These are phyloP conservation scores for Alnus rubra DNA, from an alignment of 306 rosid genomes.

Conservation along the genomic window DNA sequence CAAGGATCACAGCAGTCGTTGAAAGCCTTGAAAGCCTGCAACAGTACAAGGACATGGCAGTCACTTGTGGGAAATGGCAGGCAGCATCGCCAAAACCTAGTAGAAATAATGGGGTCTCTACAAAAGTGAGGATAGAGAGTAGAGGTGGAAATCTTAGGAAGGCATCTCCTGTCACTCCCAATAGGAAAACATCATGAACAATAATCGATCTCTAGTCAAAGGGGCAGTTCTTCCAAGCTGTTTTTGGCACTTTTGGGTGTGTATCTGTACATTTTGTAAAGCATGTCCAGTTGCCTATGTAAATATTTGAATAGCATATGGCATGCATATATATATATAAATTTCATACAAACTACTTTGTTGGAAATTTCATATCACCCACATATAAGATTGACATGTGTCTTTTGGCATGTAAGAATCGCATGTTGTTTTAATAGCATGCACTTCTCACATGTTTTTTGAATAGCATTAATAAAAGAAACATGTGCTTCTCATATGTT, in stretches of 20 bases:
- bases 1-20: slow-evolving; percentile 72
- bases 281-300: slow-evolving; percentile 32
- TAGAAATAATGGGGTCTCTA: slow-evolving; percentile 48
- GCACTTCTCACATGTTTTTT: no score
- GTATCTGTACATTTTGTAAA: background rate
- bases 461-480: no score
- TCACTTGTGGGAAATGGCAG: slow-evolving; percentile 81
- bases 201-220: background rate
- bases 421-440: no score
- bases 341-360: no score
- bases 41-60: slow-evolving; percentile 86
- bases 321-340: slow-evolving; percentile 20
- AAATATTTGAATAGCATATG: slow-evolving; percentile 30
- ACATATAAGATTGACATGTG: no score
- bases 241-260: background rate
- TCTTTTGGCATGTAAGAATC: no score
- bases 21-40: slow-evolving; percentile 74
- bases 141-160: slow-evolving; percentile 46
- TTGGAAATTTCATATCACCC: no score
- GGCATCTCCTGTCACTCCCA: slow-evolving; percentile 39
- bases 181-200: slow-evolving; percentile 30
- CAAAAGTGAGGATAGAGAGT: slow-evolving; percentile 47
- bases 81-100: slow-evolving; percentile 51
- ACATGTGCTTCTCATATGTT: no score
- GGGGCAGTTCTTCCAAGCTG: background rate